Base-by-base conservation (phyloP, 352 stramenopile species). In the Pythium sp. region DNA sequence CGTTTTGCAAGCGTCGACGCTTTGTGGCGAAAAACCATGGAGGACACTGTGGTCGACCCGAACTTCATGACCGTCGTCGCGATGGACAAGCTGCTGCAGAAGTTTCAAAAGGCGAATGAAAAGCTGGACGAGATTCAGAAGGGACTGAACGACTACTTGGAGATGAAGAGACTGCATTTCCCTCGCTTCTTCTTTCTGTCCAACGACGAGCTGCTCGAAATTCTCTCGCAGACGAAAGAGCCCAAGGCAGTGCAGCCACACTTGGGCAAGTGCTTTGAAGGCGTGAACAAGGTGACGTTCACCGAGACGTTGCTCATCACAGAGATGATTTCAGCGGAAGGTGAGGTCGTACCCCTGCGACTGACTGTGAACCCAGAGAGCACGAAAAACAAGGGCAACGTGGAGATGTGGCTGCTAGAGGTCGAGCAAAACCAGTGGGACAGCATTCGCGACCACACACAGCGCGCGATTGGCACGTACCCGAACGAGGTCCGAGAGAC, bases 71-170 rank as follows among this genome's bases (percentile, higher is more conserved):
- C 77, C 1, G 84, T 97, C 51, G 85, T 93, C 11, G 86, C 89
- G 24, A 90, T 91, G 69, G 94, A 98, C 70, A 96, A 97, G 32
- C 68, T 98, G 30, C 71, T 97, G 49, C 80, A 93, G 32, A 97
- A 97, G 67, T 97, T 98, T 65, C 87, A 97, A 68, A 93, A 93
- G 55, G 91, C 94, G 14, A 98, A 98, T 71, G 87, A 97, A 62
- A 97, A 97, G 63, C 83, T 98, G 51, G 93, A 98, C 62, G 90
- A 97, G 73, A 98, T 98, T 55, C 92, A 97, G 60, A 98, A 98
- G 65, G 92, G 93, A 0, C 72, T 98, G 58, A 97, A 93, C 62
- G 93, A 98, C 72, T 98, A 98, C 71, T 66, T 98, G 7, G 93
- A 98, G 76, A 97, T 97, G 81, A 98, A 98, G 77, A 82, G 93